These are phyloP conservation scores for Zymoseptoria crescenta DNA, from an alignment of 2,329 filamentous ascomycete genomes.

Conservation along the genomic window DNA sequence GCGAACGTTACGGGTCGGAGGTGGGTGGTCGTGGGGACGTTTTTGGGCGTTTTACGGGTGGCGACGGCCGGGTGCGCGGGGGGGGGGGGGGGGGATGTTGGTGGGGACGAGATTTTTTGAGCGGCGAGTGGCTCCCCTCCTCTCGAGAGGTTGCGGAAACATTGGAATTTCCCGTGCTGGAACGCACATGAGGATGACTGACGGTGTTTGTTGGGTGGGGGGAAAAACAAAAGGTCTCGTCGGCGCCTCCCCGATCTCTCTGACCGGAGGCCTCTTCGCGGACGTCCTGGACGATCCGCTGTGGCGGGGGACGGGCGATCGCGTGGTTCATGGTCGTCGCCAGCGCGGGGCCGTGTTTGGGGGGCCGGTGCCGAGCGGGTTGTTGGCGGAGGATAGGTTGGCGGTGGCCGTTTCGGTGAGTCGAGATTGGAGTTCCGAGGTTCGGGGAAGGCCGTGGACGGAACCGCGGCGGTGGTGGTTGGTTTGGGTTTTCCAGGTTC, in stretches of 20 bases:
- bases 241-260: slow-evolving; percentile 12
- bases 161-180: too few species aligned
- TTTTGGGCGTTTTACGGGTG: slow-evolving; percentile 6
- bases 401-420: slow-evolving; percentile 12
- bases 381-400: slow-evolving; percentile 9
- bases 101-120: slow-evolving; percentile 11
- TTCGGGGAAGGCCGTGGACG: too few species aligned
- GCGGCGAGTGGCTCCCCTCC: background rate
- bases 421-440: too few species aligned
- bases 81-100: slow-evolving; percentile 20
- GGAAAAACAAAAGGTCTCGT: background rate
- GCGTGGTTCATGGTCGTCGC: slow-evolving; percentile 15
- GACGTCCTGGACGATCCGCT: slow-evolving; percentile 12
- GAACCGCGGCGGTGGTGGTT: too few species aligned
- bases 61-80: slow-evolving; percentile 38
- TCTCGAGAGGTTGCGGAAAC: too few species aligned
- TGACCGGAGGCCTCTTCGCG: slow-evolving; percentile 13
- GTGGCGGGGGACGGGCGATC: slow-evolving; percentile 8
- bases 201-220: background rate
- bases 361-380: slow-evolving; percentile 9
- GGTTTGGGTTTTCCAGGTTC: slow-evolving; percentile 5
- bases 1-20: slow-evolving; percentile 38
- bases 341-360: slow-evolving; percentile 8
- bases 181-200: background rate
- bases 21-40: slow-evolving; percentile 25